Evolutionary conservation across 139 green algal species (phyloP).

Genomic region (Chlorella sp.): DNA sequence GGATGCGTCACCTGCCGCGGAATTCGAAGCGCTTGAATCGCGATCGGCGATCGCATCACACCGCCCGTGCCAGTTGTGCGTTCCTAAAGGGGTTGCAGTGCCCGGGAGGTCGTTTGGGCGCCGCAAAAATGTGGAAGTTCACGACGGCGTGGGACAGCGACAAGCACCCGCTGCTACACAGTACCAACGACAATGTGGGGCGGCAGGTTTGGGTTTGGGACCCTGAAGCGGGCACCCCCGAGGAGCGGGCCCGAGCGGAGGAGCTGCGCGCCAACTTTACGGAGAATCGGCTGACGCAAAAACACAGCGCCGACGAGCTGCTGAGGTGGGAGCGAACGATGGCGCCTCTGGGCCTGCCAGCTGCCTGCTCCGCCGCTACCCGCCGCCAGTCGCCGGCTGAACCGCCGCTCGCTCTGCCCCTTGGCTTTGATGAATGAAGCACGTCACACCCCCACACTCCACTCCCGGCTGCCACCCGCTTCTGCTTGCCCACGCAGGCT

Average conservation of each 20-base stretch:
- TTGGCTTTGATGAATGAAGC: too few relatives aligned
- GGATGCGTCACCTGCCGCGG: too few relatives aligned
- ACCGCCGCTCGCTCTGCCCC: neutral
- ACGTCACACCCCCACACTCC: neutral
- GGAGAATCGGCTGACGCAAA: constrained; percentile 62
- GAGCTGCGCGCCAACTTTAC: constrained; percentile 68
- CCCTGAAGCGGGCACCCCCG: constrained; percentile 61
- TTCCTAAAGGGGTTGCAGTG: too few relatives aligned
- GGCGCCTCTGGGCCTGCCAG: neutral
- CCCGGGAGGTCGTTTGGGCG: neutral
- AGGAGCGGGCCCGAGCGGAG: constrained; percentile 74
- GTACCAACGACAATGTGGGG: constrained; percentile 74
- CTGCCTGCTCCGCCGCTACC: neutral
- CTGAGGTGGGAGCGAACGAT: constrained; percentile 51
- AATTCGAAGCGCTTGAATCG: too few relatives aligned
- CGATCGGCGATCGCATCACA: too few relatives aligned
- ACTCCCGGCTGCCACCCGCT: neutral
- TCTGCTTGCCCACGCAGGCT: constrained; percentile 20
- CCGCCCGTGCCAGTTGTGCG: too few relatives aligned
- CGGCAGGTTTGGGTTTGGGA: constrained; percentile 88
- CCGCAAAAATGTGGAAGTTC: constrained; percentile 45
- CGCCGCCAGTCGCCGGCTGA: neutral
- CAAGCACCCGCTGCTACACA: constrained; percentile 44
- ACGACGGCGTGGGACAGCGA: constrained; percentile 34
- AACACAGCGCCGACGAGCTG: constrained; percentile 90